These are phyloP conservation scores for Roridomyces roridus DNA, from an alignment of 768 basidiomycete genomes.

Conservation along the genomic window DNA sequence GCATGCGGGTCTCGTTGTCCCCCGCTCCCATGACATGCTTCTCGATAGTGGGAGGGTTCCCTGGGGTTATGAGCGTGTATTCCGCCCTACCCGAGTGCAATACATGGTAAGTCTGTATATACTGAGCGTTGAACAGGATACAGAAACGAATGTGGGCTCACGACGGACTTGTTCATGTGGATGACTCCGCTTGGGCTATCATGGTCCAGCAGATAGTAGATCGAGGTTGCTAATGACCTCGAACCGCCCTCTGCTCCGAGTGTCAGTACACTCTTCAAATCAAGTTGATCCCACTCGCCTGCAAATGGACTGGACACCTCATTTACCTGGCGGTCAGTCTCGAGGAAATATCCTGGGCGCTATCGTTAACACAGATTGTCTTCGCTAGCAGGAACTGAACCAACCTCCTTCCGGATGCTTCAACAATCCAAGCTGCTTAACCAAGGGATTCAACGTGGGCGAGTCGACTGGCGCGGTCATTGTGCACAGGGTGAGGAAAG, in stretches of 20 bases:
- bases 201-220: slow-evolving; percentile 50
- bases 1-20: slow-evolving; percentile 51
- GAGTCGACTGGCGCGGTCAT: slow-evolving; percentile 8
- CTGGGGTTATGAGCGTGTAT: slow-evolving; percentile 50
- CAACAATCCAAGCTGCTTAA: slow-evolving; percentile 10
- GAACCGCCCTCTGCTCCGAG: neutral
- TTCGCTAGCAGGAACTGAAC: neutral
- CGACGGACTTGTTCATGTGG: slow-evolving; percentile 57
- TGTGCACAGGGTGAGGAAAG: neutral
- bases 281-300: neutral
- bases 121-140: neutral
- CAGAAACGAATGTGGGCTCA: slow-evolving; percentile 26
- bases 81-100: slow-evolving; percentile 56
- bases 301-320: slow-evolving; percentile 8
- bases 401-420: slow-evolving; percentile 12
- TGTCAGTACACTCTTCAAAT: no score
- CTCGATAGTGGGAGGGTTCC: slow-evolving; percentile 40
- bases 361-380: neutral
- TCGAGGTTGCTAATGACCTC: slow-evolving; percentile 8
- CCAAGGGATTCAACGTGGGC: slow-evolving; percentile 6
- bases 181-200: slow-evolving; percentile 46
- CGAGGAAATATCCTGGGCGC: neutral
- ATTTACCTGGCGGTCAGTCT: neutral
- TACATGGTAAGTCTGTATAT: slow-evolving; percentile 53
- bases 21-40: slow-evolving; percentile 48